phyloP scores from a whole-genome alignment of 768 basidiomycete genomes.

The Daedaleopsis nitida region DNA sequence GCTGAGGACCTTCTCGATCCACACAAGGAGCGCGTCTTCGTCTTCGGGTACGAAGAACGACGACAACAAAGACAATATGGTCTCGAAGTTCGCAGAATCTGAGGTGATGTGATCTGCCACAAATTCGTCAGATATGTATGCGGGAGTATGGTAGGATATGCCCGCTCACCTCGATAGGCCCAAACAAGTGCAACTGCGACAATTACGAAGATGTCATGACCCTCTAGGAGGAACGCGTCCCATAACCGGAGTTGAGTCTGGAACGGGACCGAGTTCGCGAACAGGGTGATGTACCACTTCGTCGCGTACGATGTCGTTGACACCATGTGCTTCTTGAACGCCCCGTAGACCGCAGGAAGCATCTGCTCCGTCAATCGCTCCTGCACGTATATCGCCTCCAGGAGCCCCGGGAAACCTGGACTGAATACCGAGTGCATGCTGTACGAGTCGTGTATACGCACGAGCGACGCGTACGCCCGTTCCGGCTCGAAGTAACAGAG shows the following conservation, averaged over 20 bases:
- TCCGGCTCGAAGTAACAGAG: slow-evolving; percentile 93
- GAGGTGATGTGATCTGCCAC: slow-evolving; percentile 80
- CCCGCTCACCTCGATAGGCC: slow-evolving; percentile 75
- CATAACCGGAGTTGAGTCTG: slow-evolving; percentile 92
- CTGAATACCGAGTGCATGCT: slow-evolving; percentile 85
- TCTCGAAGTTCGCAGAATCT: slow-evolving; percentile 81
- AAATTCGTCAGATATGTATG: background rate
- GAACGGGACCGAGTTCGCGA: slow-evolving; percentile 94
- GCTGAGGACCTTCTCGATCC: slow-evolving; percentile 67
- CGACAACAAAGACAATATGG: slow-evolving; percentile 85
- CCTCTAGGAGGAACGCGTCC: slow-evolving; percentile 93
- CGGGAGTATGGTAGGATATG: background rate
- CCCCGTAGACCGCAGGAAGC: slow-evolving; percentile 87
- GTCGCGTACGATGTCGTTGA: slow-evolving; percentile 95
- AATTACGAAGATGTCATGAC: slow-evolving; percentile 84
- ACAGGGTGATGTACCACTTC: slow-evolving; percentile 99
- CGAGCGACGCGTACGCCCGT: slow-evolving; percentile 80
- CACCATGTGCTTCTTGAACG: slow-evolving; percentile 87
- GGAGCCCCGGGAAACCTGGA: slow-evolving; percentile 93
- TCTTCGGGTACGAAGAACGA: slow-evolving; percentile 95
- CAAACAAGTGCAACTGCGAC: slow-evolving; percentile 88
- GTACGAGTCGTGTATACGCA: slow-evolving; percentile 89
- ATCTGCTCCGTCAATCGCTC: slow-evolving; percentile 84
- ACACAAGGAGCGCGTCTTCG: slow-evolving; percentile 78
- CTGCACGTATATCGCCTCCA: slow-evolving; percentile 96